Conservation (phyloP, 495 filamentous ascomycete genomes). For the Margaritispora aquatica region DNA sequence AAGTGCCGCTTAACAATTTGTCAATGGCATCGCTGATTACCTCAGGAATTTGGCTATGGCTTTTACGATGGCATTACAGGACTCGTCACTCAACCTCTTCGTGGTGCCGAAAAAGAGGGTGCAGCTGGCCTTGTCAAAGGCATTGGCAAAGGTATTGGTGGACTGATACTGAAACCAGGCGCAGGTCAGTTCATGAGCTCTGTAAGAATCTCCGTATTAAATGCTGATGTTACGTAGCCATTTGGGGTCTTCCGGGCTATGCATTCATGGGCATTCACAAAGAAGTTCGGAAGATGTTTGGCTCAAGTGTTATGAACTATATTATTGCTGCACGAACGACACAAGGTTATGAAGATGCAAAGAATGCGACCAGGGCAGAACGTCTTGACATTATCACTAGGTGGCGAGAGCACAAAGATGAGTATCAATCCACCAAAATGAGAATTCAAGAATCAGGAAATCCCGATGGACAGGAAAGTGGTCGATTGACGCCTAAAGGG, state of each 20-base stretch:
- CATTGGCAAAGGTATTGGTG: slow-evolving; percentile 68
- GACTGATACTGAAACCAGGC: slow-evolving; percentile 60
- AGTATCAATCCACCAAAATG: slow-evolving; percentile 36
- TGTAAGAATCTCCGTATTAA: not conserved
- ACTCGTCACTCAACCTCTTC: slow-evolving; percentile 61
- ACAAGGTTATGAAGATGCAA: slow-evolving; percentile 62
- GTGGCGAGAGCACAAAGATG: slow-evolving; percentile 48
- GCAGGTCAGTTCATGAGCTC: slow-evolving; percentile 43
- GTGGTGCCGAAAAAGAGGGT: slow-evolving; percentile 63
- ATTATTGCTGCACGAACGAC: slow-evolving; percentile 65
- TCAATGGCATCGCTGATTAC: not conserved
- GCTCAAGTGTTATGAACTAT: slow-evolving; percentile 58
- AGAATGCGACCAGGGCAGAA: slow-evolving; percentile 41
- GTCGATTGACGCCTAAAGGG: slow-evolving; percentile 26
- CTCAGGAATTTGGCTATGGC: slow-evolving; percentile 56
- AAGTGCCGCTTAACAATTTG: not conserved
- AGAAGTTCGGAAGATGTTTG: slow-evolving; percentile 58
- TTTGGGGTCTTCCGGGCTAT: slow-evolving; percentile 67
- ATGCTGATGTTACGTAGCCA: slow-evolving; percentile 21
- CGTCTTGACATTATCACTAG: slow-evolving; percentile 47
- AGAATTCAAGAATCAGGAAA: slow-evolving; percentile 15
- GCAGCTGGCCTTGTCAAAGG: slow-evolving; percentile 66
- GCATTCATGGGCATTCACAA: slow-evolving; percentile 71
- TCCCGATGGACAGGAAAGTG: slow-evolving; percentile 15
- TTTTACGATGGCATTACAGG: slow-evolving; percentile 68